These are phyloP conservation scores for Alternaria viburni DNA, from an alignment of 2,329 filamentous ascomycete species.

Conservation along the genomic window DNA sequence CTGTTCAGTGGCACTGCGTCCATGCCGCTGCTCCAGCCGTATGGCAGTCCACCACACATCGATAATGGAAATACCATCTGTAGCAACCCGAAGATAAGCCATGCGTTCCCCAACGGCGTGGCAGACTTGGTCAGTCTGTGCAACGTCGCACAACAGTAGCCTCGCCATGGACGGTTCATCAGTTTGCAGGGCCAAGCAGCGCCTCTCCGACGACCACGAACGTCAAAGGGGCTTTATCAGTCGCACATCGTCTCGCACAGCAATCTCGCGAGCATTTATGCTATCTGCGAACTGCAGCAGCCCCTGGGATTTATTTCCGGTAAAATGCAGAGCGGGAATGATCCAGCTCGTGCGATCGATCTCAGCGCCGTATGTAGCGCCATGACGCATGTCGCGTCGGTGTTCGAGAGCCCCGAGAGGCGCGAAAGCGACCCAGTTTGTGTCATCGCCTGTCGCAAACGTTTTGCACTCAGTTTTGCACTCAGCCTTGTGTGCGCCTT, in stretches of 20 bases:
- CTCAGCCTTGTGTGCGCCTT: neutral
- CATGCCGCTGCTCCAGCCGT: conserved; percentile 3
- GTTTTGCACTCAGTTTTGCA: neutral
- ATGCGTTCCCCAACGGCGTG: neutral
- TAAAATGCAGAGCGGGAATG: neutral
- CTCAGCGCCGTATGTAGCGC: conserved; percentile 4
- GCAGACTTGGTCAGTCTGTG: conserved; percentile 3
- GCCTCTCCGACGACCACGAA: neutral
- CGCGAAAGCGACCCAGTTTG: conserved; percentile 1
- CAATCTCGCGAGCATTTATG: neutral
- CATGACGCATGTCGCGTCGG: conserved; percentile 8
- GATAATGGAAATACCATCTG: neutral
- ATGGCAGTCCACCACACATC: neutral
- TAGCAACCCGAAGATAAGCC: neutral
- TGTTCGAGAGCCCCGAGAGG: conserved; percentile 4
- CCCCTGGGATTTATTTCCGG: conserved; percentile 1
- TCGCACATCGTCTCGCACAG: neutral
- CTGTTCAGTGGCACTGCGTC: neutral
- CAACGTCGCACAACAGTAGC: neutral
- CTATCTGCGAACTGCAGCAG: neutral
- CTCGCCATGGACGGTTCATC: neutral
- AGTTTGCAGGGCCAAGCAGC: neutral
- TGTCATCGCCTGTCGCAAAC: neutral
- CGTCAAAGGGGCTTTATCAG: neutral
- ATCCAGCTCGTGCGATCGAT: conserved; percentile 9